phyloP scores from a whole-genome alignment of 345 rosid species.

The Theobroma cacao region DNA sequence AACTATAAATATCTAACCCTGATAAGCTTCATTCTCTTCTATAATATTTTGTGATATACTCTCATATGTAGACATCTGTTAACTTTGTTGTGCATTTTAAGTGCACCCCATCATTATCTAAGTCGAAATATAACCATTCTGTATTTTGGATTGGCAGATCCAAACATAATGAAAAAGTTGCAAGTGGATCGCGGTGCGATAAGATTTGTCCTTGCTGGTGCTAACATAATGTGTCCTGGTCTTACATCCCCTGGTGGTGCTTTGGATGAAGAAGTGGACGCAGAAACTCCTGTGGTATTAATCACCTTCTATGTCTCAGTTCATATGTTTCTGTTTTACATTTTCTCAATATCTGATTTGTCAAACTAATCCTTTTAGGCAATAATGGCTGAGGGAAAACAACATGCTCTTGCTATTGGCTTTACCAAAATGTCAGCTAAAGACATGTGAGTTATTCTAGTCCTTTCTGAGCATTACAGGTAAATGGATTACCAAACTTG shows the following conservation, averaged over 20 bases:
- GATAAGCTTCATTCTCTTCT: not conserved
- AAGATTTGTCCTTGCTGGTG: conserved; percentile 93
- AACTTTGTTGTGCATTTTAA: not conserved
- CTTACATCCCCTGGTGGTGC: conserved; percentile 97
- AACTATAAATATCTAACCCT: not conserved
- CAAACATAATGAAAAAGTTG: conserved; percentile 87
- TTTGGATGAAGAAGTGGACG: conserved; percentile 84
- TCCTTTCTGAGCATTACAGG: not conserved
- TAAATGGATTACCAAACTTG: not conserved
- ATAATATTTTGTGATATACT: not conserved
- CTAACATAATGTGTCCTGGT: conserved; percentile 99
- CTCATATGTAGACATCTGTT: not conserved
- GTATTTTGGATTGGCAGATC: conserved; percentile 49
- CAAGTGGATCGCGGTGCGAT: conserved; percentile 99
- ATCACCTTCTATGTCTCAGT: not conserved
- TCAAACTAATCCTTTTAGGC: conserved; percentile 50
- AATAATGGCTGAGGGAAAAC: conserved; percentile 98
- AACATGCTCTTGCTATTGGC: conserved; percentile 96
- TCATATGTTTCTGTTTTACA: conserved; percentile 6
- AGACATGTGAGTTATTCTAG: conserved; percentile 72
- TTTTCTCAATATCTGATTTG: conserved; percentile 8
- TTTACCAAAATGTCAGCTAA: conserved; percentile 98
- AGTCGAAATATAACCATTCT: not conserved
- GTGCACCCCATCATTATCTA: not conserved
- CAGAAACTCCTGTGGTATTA: conserved; percentile 94